Conservation (phyloP, 176 grass and related monocot species). For the Rhynchospora breviuscula region DNA sequence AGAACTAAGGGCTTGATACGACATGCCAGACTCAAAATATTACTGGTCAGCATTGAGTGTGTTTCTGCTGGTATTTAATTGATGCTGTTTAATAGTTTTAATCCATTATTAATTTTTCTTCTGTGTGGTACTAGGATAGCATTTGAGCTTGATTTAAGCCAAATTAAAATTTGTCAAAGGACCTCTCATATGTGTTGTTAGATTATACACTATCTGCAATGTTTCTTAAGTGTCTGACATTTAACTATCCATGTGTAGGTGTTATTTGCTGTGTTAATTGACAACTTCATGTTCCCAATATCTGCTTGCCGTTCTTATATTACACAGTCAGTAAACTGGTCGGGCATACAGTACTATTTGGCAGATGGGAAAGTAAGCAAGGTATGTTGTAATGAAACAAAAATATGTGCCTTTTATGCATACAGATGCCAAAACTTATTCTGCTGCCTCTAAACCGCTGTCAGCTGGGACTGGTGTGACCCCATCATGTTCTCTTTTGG, state of each 20-base stretch:
- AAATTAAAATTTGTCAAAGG: background rate
- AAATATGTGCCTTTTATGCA: background rate
- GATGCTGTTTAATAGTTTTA: background rate
- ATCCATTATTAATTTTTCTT: background rate
- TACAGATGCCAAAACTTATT: background rate
- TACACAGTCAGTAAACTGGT: slow-evolving; percentile 93
- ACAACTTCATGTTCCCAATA: slow-evolving; percentile 88
- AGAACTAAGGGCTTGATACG: background rate
- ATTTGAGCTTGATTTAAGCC: background rate
- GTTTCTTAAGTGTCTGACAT: slow-evolving; percentile 8
- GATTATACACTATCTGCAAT: background rate
- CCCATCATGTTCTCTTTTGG: background rate
- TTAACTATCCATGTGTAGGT: slow-evolving; percentile 41
- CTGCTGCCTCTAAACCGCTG: background rate
- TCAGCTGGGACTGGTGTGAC: background rate
- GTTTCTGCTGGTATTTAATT: background rate
- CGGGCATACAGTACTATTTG: slow-evolving; percentile 84
- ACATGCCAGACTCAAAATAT: background rate
- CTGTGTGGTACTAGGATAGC: background rate
- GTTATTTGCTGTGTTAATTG: slow-evolving; percentile 84
- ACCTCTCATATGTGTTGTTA: background rate
- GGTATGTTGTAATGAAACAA: slow-evolving; percentile 33
- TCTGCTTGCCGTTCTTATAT: slow-evolving; percentile 70
- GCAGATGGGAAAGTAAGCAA: slow-evolving; percentile 91
- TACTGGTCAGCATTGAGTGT: background rate